A percentile compares a stretch with the other conserved stretches of the same genome.
Evolutionary conservation across 208 protist species (phyloP).

Genomic region (Phytomonas sp.): DNA sequence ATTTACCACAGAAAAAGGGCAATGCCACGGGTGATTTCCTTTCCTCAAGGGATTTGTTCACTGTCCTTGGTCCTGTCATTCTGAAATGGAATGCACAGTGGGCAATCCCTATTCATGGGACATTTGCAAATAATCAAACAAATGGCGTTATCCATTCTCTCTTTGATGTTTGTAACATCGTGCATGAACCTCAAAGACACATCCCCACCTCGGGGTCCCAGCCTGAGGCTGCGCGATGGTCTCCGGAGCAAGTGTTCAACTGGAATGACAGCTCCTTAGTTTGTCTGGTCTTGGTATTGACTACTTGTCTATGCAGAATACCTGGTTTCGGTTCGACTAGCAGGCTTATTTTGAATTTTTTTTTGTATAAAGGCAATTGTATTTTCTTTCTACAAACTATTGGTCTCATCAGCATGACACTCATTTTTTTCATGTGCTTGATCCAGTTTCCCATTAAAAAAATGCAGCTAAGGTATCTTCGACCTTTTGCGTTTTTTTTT

Average conservation of each 20-base stretch:
- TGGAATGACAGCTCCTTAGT: neutral
- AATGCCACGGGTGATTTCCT: neutral
- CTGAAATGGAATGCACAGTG: neutral
- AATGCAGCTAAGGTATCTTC: slow-evolving; percentile 37
- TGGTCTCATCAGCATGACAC: neutral
- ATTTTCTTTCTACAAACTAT: neutral
- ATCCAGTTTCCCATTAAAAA: slow-evolving; percentile 33
- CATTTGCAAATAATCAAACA: neutral
- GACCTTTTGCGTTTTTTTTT: slow-evolving; percentile 28
- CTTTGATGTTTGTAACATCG: neutral
- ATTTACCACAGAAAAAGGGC: neutral
- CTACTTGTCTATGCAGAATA: neutral
- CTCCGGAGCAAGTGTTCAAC: neutral
- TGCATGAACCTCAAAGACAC: neutral
- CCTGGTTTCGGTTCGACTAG: neutral
- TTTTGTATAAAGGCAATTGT: neutral
- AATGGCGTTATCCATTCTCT: neutral
- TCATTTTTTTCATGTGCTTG: slow-evolving; percentile 14
- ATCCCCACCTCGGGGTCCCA: neutral
- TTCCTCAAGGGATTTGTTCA: neutral
- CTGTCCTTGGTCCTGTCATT: neutral
- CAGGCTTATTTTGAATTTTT: neutral
- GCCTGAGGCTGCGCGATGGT: neutral
- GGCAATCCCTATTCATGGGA: neutral
- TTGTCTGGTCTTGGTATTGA: neutral